phyloP scores from a whole-genome alignment of 345 rosid genomes.

The Gossypium turneri region DNA sequence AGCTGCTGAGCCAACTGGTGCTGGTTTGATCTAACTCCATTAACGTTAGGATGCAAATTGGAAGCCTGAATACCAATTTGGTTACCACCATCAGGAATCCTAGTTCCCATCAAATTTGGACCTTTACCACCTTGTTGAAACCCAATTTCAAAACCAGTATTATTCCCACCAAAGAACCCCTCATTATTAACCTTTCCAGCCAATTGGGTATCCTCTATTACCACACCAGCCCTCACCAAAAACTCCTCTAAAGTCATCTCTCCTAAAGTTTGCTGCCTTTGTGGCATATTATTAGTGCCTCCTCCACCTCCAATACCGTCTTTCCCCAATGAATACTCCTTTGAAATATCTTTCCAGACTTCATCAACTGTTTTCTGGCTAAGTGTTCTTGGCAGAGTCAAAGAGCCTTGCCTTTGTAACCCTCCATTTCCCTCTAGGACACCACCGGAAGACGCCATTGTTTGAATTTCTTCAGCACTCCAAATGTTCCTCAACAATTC shows the following conservation, averaged over 20 bases:
- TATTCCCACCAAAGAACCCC: constrained; percentile 45
- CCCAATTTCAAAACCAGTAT: constrained; percentile 40
- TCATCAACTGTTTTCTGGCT: constrained; percentile 91
- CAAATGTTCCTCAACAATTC: constrained; percentile 77
- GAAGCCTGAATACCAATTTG: constrained; percentile 48
- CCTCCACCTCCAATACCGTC: constrained; percentile 28
- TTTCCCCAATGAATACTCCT: constrained; percentile 39
- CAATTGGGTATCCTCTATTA: constrained; percentile 62
- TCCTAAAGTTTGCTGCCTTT: constrained; percentile 85
- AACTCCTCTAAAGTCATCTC: constrained; percentile 97
- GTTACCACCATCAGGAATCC: constrained; percentile 28
- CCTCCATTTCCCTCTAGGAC: constrained; percentile 31
- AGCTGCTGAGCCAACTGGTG: constrained; percentile 36
- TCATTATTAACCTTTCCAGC: constrained; percentile 38
- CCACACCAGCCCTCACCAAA: constrained; percentile 77
- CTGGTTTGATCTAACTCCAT: constrained; percentile 52
- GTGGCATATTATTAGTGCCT: constrained; percentile 36
- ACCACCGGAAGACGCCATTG: constrained; percentile 31
- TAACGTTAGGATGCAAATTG: constrained; percentile 54
- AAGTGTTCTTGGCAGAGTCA: constrained; percentile 78
- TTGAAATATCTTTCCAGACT: constrained; percentile 78
- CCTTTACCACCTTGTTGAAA: constrained; percentile 43
- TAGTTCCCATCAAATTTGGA: constrained; percentile 32
- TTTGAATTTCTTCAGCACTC: constrained; percentile 72
- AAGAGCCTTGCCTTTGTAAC: constrained; percentile 86